phyloP scores from a whole-genome alignment of 805 yeast species.

The Hanseniaspora pseudoguilliermondii region DNA sequence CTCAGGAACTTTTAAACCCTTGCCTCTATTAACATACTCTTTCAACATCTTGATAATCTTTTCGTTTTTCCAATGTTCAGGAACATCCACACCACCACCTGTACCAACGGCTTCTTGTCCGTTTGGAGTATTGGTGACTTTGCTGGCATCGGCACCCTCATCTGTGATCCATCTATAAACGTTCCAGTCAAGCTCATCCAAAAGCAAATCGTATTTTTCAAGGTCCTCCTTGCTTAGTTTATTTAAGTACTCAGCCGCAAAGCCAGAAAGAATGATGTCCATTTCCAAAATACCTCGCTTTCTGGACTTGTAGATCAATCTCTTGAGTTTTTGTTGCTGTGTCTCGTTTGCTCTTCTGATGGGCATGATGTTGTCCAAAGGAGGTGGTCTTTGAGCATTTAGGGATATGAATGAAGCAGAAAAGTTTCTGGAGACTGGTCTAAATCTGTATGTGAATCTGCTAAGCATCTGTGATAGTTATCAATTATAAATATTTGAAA shows the following conservation, averaged over 20 bases:
- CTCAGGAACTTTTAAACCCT: slow-evolving; percentile 76
- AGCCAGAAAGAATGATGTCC: slow-evolving; percentile 70
- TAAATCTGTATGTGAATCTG: background rate
- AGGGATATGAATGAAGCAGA: background rate
- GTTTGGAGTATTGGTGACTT: slow-evolving; percentile 8
- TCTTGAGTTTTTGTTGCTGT: slow-evolving; percentile 64
- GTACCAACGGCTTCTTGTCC: slow-evolving; percentile 13
- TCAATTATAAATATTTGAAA: too few relatives aligned
- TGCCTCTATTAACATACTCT: slow-evolving; percentile 53
- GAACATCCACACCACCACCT: slow-evolving; percentile 31
- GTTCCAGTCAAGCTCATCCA: slow-evolving; percentile 98
- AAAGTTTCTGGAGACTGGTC: background rate
- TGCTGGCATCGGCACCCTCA: slow-evolving; percentile 8
- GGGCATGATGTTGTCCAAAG: slow-evolving; percentile 50
- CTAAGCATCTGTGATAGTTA: background rate
- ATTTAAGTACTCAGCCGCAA: slow-evolving; percentile 63
- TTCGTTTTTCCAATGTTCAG: slow-evolving; percentile 70
- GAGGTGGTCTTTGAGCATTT: slow-evolving; percentile 7
- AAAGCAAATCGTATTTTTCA: slow-evolving; percentile 69
- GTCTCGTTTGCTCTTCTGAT: slow-evolving; percentile 63
- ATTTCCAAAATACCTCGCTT: slow-evolving; percentile 93
- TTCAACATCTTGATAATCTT: slow-evolving; percentile 53
- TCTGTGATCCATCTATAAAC: slow-evolving; percentile 93
- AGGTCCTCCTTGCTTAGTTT: slow-evolving; percentile 50
- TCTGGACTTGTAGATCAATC: slow-evolving; percentile 79